Evolutionary conservation across 2,329 filamentous ascomycete species (phyloP), one percentile per base, ranked within the genome.

Genomic region (Blastomyces gilchristii): DNA sequence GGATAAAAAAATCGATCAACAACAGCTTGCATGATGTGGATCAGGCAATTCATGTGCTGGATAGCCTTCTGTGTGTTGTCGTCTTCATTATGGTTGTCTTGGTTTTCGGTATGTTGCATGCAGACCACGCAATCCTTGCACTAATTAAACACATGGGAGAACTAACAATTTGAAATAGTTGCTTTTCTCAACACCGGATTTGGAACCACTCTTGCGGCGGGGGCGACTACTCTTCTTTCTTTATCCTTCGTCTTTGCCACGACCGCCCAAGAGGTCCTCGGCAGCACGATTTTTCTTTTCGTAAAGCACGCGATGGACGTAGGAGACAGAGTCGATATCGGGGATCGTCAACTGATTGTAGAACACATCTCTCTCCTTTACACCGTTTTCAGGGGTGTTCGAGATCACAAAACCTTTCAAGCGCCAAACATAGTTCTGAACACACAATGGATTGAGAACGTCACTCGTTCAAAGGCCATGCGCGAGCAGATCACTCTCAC

Each of bases 291-390:
- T 71, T 99, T 99, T 80, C 80, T 99, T 1, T 99, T 99, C 71
- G 91, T 97, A 80, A 99, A 99, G 80, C 94, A 99, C 74, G 93
- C 94, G 0, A 97, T 89, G 74, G 94, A 99, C 73, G 91, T 97
- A 28, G 92, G 93, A 65, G 94, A 99, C 74, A 87, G 94, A 34
- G 90, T 97, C 53, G 91, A 97, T 70, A 88, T 97, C 67, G 78
- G 74, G 61, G 74, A 74, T 16, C 82, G 87, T 67, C 82, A 86
- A 69, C 85, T 96, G 68, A 81, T 91, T 4, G 94, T 99, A 12
- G 91, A 97, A 75, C 90, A 92, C 73, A 97, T 97, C 69, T 96
- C 92, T 2, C 83, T 99, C 39, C 82, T 99, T 3, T 97, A 91
- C 79, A 95, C 91, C 0, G 86, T 97, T 62, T 97, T 99, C 78